Percentiles rank a stretch among this genome's conserved stretches.
phyloP scores from a whole-genome alignment of 2,329 filamentous ascomycete genomes.

The Fusarium sp. region DNA sequence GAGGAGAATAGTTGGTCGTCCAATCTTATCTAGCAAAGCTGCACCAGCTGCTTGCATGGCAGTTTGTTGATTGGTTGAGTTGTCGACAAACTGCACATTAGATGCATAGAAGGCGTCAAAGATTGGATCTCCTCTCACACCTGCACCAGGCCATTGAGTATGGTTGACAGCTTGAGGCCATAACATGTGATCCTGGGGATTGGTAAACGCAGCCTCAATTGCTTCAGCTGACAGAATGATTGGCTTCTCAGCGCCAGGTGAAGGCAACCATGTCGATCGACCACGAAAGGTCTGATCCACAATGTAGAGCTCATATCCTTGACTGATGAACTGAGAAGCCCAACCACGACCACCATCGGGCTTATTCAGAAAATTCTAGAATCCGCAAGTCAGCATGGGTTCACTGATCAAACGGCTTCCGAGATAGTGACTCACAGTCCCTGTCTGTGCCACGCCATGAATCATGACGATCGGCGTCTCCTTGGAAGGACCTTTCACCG shows the following conservation, averaged over 20 bases:
- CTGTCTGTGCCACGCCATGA: constrained; percentile 43
- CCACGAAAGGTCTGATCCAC: constrained; percentile 44
- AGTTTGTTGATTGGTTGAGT: constrained; percentile 36
- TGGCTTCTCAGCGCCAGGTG: constrained; percentile 17
- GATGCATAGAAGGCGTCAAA: constrained; percentile 45
- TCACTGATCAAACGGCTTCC: not conserved
- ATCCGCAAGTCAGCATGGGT: not conserved
- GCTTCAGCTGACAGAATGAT: constrained; percentile 34
- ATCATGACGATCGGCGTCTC: constrained; percentile 41
- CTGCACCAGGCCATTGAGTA: constrained; percentile 43
- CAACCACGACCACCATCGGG: constrained; percentile 42
- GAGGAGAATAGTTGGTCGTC: constrained; percentile 54
- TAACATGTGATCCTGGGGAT: constrained; percentile 31
- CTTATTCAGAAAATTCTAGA: constrained; percentile 46
- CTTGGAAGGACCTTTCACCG: constrained; percentile 19
- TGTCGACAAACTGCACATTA: constrained; percentile 42
- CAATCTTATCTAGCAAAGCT: constrained; percentile 58
- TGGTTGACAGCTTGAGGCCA: constrained; percentile 43
- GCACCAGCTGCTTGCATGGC: constrained; percentile 49
- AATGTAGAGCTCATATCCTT: constrained; percentile 44
- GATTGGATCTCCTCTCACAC: constrained; percentile 28
- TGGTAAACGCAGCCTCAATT: constrained; percentile 40
- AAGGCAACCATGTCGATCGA: constrained; percentile 38
- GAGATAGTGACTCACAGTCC: constrained; percentile 24
- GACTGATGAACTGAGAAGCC: constrained; percentile 39